Evolutionary conservation across 2,329 filamentous ascomycete species (phyloP), one percentile per base, ranked within the genome.

Genomic region (Boeremia lycopersici): DNA sequence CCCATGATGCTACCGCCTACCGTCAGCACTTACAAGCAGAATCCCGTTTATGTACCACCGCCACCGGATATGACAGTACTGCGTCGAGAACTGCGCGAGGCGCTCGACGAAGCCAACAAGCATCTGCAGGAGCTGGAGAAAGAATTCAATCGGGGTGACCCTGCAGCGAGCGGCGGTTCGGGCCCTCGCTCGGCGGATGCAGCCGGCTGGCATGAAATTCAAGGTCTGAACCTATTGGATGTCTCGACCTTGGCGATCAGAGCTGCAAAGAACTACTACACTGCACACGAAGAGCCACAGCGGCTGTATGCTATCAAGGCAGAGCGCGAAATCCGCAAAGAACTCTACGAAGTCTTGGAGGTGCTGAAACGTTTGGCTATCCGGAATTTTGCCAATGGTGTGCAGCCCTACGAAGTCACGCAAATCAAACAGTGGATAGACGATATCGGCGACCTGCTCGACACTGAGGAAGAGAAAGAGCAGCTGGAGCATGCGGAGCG

Each of bases 231-330:
- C 68, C 86, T 99, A 33, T 84, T 98, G 51, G 93, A 98, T 72
- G 87, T 96, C 48, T 89, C 95, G 71, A 99, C 95, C 1, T 82
- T 98, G 48, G 93, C 93, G n/a, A 98, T 99, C 63, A 86, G 92
- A 47, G 92, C 93, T 1, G 95, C 95, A 46, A 96, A 96, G 77
- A 88, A 96, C 67, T 99, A 98, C 78, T 98, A 99, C 76, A 97
- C 93, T 0, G 85, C 91, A 4, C 95, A 98, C 72, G 90, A 96
- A 68, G 84, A 93, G 48, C 91, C 93, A 1, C 89, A 95, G 64
- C 87, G 90, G 33, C 81, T 98, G 15, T 91, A 95, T 68, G 80
- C 89, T 26, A 96, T 98, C 76, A 93, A 91, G 74, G 87, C 91
- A 0, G 95, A 99, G 74, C 90, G 89, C 59, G 84, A 89, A 62